Percentiles rank a stretch among this genome's conserved stretches.
These are phyloP conservation scores for Metschnikowia lachancei DNA, from an alignment of 805 yeast species.

Conservation along the genomic window DNA sequence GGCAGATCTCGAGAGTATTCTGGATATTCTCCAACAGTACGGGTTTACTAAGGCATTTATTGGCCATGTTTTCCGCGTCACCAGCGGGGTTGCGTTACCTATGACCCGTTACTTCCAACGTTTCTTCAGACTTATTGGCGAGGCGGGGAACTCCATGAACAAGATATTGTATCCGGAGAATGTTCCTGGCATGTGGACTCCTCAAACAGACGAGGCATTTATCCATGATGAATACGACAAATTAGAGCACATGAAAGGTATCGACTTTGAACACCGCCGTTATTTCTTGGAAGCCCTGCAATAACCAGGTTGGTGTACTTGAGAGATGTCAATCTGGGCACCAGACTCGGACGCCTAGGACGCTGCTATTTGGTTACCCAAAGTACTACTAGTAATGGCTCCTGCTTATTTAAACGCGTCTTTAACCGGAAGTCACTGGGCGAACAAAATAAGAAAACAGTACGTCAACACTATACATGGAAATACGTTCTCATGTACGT, in stretches of 20 bases:
- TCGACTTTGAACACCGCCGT: conserved; percentile 13
- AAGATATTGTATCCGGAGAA: conserved; percentile 12
- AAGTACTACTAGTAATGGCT: too few species aligned
- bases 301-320: background rate
- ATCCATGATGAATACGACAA: conserved; percentile 6
- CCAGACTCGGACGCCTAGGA: too few species aligned
- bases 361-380: too few species aligned
- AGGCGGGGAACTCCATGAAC: conserved; percentile 2
- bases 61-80: conserved; percentile 19
- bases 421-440: too few species aligned
- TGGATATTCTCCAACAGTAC: conserved; percentile 10
- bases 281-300: conserved; percentile 15
- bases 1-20: conserved; percentile 14
- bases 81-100: conserved; percentile 16
- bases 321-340: too few species aligned
- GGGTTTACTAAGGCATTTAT: conserved; percentile 18
- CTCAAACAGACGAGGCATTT: conserved; percentile 18
- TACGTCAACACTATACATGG: too few species aligned
- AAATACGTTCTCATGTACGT: too few species aligned
- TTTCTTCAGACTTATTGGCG: conserved; percentile 9
- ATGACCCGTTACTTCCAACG: conserved; percentile 15
- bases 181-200: conserved; percentile 20
- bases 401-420: too few species aligned
- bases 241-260: conserved; percentile 14
- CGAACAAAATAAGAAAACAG: too few species aligned